A percentile compares a stretch with the other conserved stretches of the same genome.
Evolutionary conservation across 495 filamentous ascomycete genomes (phyloP).

Genomic region (Letharia lupina): DNA sequence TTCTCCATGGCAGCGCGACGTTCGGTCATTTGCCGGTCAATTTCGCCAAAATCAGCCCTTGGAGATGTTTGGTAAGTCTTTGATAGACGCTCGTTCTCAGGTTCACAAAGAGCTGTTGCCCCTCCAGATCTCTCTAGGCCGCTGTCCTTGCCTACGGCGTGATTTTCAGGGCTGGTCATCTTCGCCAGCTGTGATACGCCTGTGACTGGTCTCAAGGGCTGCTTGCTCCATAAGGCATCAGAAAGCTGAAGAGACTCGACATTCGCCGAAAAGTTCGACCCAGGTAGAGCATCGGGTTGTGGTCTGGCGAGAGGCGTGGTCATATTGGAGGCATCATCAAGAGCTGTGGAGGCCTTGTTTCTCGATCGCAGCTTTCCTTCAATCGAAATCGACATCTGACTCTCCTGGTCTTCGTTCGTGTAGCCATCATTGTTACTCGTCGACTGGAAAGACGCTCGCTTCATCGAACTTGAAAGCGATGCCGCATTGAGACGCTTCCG

Average conservation of each 20-base stretch:
- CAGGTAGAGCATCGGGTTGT: conserved; percentile 41
- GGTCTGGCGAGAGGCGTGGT: conserved; percentile 71
- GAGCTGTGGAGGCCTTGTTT: conserved; percentile 12
- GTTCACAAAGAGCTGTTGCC: not conserved
- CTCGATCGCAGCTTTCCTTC: conserved; percentile 32
- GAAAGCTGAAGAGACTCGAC: conserved; percentile 39
- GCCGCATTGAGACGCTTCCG: conserved; percentile 9
- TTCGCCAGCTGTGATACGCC: conserved; percentile 9
- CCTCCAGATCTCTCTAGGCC: not conserved
- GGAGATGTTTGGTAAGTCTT: not conserved
- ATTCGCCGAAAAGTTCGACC: conserved; percentile 30
- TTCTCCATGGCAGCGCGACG: conserved; percentile 39
- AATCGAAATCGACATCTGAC: conserved; percentile 1
- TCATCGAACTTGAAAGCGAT: conserved; percentile 10
- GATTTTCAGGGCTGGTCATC: not conserved
- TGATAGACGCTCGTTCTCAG: not conserved
- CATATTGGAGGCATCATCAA: conserved; percentile 67
- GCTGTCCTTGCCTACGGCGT: not conserved
- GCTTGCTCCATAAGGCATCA: conserved; percentile 23
- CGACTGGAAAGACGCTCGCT: conserved; percentile 10
- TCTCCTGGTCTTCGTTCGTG: conserved; percentile 1
- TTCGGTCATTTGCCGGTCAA: conserved; percentile 29
- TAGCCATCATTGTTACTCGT: not conserved
- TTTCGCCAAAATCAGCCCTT: conserved; percentile 34
- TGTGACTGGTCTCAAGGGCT: not conserved